Evolutionary conservation across 805 yeast genomes (phyloP).

Genomic region (Groenewaldozyma salmanticensis): DNA sequence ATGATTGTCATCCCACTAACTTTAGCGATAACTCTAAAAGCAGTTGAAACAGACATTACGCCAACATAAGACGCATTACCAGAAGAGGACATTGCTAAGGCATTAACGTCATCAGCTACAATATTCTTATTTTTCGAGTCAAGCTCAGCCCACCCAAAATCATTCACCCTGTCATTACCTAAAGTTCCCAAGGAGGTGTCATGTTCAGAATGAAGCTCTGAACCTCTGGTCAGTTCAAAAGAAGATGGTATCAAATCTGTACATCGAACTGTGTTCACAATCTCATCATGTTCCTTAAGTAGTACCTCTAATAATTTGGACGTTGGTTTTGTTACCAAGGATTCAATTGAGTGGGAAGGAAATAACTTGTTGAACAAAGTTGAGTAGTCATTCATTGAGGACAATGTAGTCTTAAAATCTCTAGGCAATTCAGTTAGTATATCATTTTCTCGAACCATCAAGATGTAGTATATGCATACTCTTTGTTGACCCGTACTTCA

Average conservation of each 20-base stretch:
- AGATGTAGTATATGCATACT: not conserved
- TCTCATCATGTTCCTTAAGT: not conserved
- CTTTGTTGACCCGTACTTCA: not conserved
- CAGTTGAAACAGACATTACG: not conserved
- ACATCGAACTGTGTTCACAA: too few species aligned
- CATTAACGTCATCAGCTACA: conserved; percentile 1
- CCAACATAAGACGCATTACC: conserved; percentile 1
- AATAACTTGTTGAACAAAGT: not conserved
- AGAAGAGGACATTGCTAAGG: not conserved
- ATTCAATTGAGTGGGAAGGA: not conserved
- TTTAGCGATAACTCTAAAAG: conserved; percentile 1
- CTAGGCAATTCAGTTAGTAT: too few species aligned
- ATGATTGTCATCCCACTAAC: not conserved
- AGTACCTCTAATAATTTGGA: not conserved
- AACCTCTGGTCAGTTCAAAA: not conserved
- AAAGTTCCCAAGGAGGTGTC: not conserved
- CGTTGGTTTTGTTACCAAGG: not conserved
- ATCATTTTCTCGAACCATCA: too few species aligned
- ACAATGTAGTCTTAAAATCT: too few species aligned
- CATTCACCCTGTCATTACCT: not conserved
- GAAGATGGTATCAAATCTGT: too few species aligned
- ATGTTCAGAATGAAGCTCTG: not conserved
- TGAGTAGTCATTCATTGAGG: not conserved
- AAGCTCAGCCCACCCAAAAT: conserved; percentile 2
- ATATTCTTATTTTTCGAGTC: not conserved